phyloP scores from a whole-genome alignment of 306 rosid species.

The Luffa aegyptiaca region DNA sequence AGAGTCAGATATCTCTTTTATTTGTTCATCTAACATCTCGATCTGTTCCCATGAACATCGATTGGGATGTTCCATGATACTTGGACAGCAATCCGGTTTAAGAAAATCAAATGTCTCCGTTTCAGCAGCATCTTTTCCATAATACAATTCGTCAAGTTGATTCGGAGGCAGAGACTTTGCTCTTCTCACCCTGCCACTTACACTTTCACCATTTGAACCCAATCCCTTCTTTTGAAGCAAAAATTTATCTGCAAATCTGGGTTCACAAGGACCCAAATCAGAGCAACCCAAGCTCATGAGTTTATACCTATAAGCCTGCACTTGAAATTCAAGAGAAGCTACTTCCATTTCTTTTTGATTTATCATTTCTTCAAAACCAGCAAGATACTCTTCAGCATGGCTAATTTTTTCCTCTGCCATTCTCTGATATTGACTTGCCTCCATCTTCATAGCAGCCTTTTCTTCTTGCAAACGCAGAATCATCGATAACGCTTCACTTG shows the following conservation, averaged over 20 bases:
- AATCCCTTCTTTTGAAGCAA: slow-evolving; percentile 28
- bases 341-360: slow-evolving; percentile 80
- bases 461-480: slow-evolving; percentile 89
- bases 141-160: slow-evolving; percentile 25
- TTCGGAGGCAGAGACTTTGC: slow-evolving; percentile 55
- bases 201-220: slow-evolving; percentile 24
- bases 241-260: slow-evolving; percentile 21
- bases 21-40: slow-evolving; percentile 47
- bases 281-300: slow-evolving; percentile 43
- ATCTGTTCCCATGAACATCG: slow-evolving; percentile 35
- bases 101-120: slow-evolving; percentile 33
- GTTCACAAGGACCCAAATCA: slow-evolving; percentile 23
- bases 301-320: slow-evolving; percentile 57
- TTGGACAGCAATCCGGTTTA: slow-evolving; percentile 20
- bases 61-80: slow-evolving; percentile 7
- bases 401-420: slow-evolving; percentile 83
- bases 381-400: slow-evolving; percentile 70
- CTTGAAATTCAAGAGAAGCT: slow-evolving; percentile 68
- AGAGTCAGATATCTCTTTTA: slow-evolving; percentile 51
- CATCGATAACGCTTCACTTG: slow-evolving; percentile 87
- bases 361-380: slow-evolving; percentile 55
- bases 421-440: slow-evolving; percentile 82
- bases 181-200: slow-evolving; percentile 36
- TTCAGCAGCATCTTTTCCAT: slow-evolving; percentile 25
- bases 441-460: slow-evolving; percentile 89